Evolutionary conservation across 2,329 filamentous ascomycete genomes (phyloP).

Genomic region (Neofusicoccum kwambonambiense): DNA sequence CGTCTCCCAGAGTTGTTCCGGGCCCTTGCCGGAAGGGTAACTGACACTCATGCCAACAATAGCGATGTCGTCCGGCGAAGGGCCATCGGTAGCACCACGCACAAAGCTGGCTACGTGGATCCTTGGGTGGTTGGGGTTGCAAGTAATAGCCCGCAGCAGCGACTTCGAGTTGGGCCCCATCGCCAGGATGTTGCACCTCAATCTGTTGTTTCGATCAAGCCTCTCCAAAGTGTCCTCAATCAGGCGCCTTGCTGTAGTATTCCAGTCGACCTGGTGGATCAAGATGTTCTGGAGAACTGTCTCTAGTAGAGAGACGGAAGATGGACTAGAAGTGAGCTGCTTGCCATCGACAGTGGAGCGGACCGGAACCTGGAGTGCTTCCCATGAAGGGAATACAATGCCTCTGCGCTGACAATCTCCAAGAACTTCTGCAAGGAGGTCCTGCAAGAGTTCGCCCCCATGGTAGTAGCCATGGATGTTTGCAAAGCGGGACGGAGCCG

Average conservation of each 20-base stretch:
- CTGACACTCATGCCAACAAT: constrained; percentile 2
- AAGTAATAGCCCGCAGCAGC: not conserved
- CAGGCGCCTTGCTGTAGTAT: not conserved
- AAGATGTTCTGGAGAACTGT: not conserved
- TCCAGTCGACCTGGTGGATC: not conserved
- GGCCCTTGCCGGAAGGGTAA: not conserved
- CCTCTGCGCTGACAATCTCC: not conserved
- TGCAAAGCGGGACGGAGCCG: not conserved
- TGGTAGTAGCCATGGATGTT: constrained; percentile 7
- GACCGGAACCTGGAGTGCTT: not conserved
- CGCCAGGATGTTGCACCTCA: not conserved
- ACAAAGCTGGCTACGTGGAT: not conserved
- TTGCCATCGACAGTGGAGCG: not conserved
- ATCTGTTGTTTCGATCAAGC: not conserved
- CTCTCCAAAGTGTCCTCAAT: not conserved
- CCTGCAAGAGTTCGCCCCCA: not conserved
- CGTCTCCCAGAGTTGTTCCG: not conserved
- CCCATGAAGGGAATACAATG: not conserved
- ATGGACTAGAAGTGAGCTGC: not conserved
- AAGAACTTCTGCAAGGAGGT: not conserved
- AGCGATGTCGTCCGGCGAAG: not conserved
- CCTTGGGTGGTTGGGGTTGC: not conserved
- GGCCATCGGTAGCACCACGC: not conserved
- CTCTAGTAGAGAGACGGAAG: not conserved
- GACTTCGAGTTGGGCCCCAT: not conserved